Evolutionary conservation across 2,329 filamentous ascomycete genomes (phyloP).

Genomic region (Penicillium sp.): DNA sequence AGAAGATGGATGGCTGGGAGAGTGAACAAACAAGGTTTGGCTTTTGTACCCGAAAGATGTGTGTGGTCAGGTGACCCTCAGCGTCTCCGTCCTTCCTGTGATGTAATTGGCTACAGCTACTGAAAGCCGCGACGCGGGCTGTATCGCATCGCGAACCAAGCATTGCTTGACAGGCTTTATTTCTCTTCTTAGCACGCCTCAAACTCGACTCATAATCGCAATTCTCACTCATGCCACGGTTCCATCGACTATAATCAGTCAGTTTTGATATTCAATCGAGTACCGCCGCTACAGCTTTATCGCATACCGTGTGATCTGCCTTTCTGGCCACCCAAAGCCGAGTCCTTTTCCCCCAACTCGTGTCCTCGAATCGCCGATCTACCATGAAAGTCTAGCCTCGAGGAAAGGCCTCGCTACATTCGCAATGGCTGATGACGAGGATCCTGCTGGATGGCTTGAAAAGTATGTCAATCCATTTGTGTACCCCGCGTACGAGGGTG

Average conservation of each 20-base stretch:
- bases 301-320: not conserved
- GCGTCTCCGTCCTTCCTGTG: not conserved
- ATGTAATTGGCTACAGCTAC: not conserved
- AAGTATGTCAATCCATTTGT: not conserved
- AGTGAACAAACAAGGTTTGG: not conserved
- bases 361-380: not conserved
- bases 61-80: not conserved
- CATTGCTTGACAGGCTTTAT: not conserved
- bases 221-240: not conserved
- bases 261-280: no score
- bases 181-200: not conserved
- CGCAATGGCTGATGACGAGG: not conserved
- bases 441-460: not conserved
- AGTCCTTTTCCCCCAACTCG: not conserved
- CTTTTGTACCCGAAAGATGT: slow-evolving; percentile 2
- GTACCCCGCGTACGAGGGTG: not conserved
- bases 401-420: not conserved
- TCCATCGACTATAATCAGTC: not conserved
- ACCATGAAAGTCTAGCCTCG: not conserved
- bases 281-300: not conserved
- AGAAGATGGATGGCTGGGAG: not conserved
- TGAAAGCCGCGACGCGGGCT: not conserved
- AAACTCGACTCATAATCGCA: not conserved
- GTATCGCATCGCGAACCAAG: not conserved
- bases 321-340: not conserved